Percentiles rank a stretch among this genome's conserved stretches.
These are phyloP conservation scores for Bacterosira constricta DNA, from an alignment of 108 stramenopile genomes.

Conservation along the genomic window DNA sequence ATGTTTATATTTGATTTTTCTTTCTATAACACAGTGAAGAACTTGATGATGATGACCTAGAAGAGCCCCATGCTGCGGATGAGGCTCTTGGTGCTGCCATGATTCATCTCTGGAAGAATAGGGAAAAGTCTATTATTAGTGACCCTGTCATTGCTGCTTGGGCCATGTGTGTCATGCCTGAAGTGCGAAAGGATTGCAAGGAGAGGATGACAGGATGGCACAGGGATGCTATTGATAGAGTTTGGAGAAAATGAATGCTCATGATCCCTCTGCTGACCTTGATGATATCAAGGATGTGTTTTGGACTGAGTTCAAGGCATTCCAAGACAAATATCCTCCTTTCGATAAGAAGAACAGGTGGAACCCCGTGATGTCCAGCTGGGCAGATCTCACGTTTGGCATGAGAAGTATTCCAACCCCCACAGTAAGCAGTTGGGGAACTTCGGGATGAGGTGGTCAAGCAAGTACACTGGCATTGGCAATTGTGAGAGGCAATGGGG, in stretches of 20 bases:
- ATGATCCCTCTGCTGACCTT: no score
- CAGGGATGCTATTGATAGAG: neutral
- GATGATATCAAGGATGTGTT: neutral
- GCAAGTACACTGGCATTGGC: slow-evolving; percentile 1
- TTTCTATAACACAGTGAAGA: no score
- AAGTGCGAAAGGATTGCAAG: neutral
- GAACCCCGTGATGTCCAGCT: neutral
- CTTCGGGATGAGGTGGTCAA: neutral
- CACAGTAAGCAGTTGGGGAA: neutral
- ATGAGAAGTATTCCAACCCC: slow-evolving; percentile 4
- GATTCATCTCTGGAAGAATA: no score
- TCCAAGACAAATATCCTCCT: no score
- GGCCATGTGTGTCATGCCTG: no score
- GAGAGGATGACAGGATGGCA: neutral
- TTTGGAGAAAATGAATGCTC: neutral
- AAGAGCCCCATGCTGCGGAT: no score
- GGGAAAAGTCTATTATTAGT: no score
- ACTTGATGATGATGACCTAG: no score
- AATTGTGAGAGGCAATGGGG: neutral
- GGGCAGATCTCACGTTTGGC: neutral
- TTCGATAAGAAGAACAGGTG: neutral
- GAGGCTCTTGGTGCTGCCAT: no score
- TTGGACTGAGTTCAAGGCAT: no score
- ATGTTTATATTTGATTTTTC: no score
- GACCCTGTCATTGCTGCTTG: no score